Percentiles rank a stretch among this genome's conserved stretches.
These are phyloP conservation scores for Phytophthora europaea DNA, from an alignment of 352 stramenopile genomes.

Conservation along the genomic window DNA sequence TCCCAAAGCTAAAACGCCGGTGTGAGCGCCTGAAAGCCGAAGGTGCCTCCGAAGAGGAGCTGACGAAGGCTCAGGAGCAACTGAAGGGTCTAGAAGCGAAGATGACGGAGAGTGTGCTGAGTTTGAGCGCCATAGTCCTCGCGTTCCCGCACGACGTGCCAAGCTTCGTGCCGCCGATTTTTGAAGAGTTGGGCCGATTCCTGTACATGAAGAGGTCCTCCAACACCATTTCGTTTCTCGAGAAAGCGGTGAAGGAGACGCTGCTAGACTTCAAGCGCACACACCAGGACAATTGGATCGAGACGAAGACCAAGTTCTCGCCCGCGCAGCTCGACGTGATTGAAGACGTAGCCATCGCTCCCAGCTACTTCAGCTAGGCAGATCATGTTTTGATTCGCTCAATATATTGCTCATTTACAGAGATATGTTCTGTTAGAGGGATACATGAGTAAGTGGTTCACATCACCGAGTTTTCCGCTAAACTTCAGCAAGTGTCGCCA, in stretches of 20 bases:
- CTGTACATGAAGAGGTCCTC: constrained; percentile 75
- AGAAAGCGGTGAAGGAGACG: constrained; percentile 82
- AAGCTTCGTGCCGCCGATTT: constrained; percentile 68
- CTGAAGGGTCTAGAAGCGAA: constrained; percentile 57
- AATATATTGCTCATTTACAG: constrained; percentile 14
- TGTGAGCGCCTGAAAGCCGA: constrained; percentile 55
- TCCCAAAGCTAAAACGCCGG: constrained; percentile 70
- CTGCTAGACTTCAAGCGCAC: constrained; percentile 87
- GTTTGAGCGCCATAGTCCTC: constrained; percentile 75
- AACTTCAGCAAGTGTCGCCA: neutral
- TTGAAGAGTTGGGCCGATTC: constrained; percentile 79
- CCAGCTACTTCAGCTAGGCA: constrained; percentile 70
- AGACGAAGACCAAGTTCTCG: constrained; percentile 76
- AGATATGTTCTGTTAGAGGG: constrained; percentile 32
- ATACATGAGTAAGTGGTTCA: constrained; percentile 1
- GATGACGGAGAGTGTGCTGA: constrained; percentile 76
- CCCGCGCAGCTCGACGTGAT: constrained; percentile 73
- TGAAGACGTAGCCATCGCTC: constrained; percentile 82
- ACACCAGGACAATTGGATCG: constrained; percentile 87
- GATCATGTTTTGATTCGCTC: constrained; percentile 1
- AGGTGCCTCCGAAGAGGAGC: constrained; percentile 35
- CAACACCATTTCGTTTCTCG: constrained; percentile 68
- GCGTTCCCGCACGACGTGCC: constrained; percentile 85
- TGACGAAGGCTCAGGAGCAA: constrained; percentile 45
- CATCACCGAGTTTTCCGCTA: neutral